phyloP scores from a whole-genome alignment of 2,329 filamentous ascomycete genomes.

The Hirsutella rhossiliensis region DNA sequence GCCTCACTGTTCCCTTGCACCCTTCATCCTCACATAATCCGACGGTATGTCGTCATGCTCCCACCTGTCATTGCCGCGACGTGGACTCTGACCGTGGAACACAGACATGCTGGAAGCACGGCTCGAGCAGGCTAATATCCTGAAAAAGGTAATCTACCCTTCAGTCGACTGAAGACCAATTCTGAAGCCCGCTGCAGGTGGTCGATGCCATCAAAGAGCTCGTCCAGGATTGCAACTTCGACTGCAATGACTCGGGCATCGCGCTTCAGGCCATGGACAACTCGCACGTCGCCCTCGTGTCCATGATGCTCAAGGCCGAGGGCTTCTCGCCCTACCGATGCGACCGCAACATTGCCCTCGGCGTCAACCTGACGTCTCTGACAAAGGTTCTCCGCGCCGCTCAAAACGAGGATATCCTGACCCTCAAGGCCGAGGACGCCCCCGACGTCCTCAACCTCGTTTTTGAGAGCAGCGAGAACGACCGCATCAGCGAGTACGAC shows the following conservation, averaged over 20 bases:
- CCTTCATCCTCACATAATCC: not conserved
- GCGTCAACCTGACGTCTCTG: constrained; percentile 90
- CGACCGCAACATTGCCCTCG: constrained; percentile 96
- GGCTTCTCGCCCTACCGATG: constrained; percentile 92
- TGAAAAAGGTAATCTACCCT: constrained; percentile 67
- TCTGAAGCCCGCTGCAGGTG: constrained; percentile 42
- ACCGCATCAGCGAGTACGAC: constrained; percentile 96
- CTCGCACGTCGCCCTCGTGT: constrained; percentile 96
- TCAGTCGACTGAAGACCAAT: not conserved
- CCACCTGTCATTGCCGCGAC: not conserved
- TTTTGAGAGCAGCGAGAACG: constrained; percentile 81
- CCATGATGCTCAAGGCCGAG: constrained; percentile 96
- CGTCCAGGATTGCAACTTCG: constrained; percentile 99
- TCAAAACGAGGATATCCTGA: constrained; percentile 88
- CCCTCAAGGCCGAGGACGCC: constrained; percentile 92
- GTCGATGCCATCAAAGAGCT: constrained; percentile 99
- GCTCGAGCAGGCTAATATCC: constrained; percentile 81
- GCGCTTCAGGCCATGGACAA: constrained; percentile 99
- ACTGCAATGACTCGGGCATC: constrained; percentile 99
- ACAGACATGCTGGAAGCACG: constrained; percentile 85
- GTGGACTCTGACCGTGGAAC: constrained; percentile 1
- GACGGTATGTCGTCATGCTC: not conserved
- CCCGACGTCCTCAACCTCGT: constrained; percentile 91
- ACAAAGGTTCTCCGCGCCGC: constrained; percentile 95
- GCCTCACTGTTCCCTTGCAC: too few species aligned